These are phyloP conservation scores for Haematococcus lacustris DNA, from an alignment of 139 green algal genomes.

Conservation along the genomic window DNA sequence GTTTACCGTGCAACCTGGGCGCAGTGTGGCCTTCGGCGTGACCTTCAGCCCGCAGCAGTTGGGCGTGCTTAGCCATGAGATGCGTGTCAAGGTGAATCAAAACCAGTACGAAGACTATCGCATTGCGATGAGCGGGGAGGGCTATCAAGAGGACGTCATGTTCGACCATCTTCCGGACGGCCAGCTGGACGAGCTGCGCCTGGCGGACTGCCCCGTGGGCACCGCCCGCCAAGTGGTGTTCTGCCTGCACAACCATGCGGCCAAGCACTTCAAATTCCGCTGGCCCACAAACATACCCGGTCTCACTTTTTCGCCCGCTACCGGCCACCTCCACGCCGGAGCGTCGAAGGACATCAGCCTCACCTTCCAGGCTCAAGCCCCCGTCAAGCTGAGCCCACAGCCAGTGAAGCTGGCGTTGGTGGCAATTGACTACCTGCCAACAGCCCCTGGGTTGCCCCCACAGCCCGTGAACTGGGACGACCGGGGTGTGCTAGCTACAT, in stretches of 20 bases:
- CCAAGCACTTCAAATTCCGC: constrained; percentile 36
- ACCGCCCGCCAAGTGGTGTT: constrained; percentile 14
- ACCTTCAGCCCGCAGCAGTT: constrained; percentile 35
- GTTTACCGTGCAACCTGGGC: constrained; percentile 9
- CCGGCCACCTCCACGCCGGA: constrained; percentile 57
- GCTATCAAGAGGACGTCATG: constrained; percentile 63
- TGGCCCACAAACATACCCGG: constrained; percentile 36
- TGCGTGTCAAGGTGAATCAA: constrained; percentile 22
- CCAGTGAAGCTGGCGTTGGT: constrained; percentile 27
- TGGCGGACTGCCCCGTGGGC: constrained; percentile 51
- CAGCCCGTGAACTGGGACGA: constrained; percentile 51
- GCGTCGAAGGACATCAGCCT: constrained; percentile 49
- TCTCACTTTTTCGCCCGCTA: constrained; percentile 47
- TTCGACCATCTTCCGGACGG: constrained; percentile 53
- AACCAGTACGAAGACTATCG: constrained; percentile 73
- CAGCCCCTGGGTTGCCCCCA: not conserved
- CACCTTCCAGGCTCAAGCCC: constrained; percentile 38
- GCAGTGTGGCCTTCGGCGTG: constrained; percentile 2
- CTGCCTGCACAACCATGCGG: constrained; percentile 24
- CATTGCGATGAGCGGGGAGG: constrained; percentile 38
- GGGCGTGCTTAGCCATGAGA: constrained; percentile 20
- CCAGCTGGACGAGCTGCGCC: constrained; percentile 46
- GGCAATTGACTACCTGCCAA: constrained; percentile 16
- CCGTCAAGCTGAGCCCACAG: constrained; percentile 36
- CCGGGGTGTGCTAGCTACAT: not conserved